A percentile compares a stretch with the other conserved stretches of the same genome.
phyloP scores from a whole-genome alignment of 306 rosid genomes.

The Hippophae gyantsensis region DNA sequence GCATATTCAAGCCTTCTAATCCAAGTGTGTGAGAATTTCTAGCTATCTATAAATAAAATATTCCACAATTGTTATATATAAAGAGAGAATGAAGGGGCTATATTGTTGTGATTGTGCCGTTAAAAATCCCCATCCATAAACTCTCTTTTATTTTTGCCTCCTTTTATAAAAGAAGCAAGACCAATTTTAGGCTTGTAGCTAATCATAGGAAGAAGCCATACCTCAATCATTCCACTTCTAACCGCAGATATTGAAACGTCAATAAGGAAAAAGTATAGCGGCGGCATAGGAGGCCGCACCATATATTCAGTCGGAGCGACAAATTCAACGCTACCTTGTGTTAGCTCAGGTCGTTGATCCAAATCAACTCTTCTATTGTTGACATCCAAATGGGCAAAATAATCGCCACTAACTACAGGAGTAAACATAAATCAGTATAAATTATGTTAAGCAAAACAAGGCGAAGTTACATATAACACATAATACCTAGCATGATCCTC shows the following conservation, averaged over 20 bases:
- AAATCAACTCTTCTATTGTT: constrained; percentile 83
- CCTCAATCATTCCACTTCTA: constrained; percentile 99
- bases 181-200: neutral
- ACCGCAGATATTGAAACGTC: constrained; percentile 89
- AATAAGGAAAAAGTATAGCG: constrained; percentile 88
- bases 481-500: constrained; percentile 8
- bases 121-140: no score
- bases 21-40: no score
- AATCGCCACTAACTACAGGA: constrained; percentile 76
- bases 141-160: no score
- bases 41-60: no score
- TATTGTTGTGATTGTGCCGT: no score
- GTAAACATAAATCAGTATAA: constrained; percentile 4
- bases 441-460: constrained; percentile 11
- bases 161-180: neutral
- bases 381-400: constrained; percentile 86
- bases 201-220: constrained; percentile 5
- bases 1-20: no score
- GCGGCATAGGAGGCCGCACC: constrained; percentile 99
- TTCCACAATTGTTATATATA: no score
- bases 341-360: constrained; percentile 88
- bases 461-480: neutral
- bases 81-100: no score
- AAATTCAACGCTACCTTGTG: constrained; percentile 86
- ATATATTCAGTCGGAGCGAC: constrained; percentile 98